phyloP scores from a whole-genome alignment of 2,329 filamentous ascomycete genomes.

The Fragosphaeria purpurea region DNA sequence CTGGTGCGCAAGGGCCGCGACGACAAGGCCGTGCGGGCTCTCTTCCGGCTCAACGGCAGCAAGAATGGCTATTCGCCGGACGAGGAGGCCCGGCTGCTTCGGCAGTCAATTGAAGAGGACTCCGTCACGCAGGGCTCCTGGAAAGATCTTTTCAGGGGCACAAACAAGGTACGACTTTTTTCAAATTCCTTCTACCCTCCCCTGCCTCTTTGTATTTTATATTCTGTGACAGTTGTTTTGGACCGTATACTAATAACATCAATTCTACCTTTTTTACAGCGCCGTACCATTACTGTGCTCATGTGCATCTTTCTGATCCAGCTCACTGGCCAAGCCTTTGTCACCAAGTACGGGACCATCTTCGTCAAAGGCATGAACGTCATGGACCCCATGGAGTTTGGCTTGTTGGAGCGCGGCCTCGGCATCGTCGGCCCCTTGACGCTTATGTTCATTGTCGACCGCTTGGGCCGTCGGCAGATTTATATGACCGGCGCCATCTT shows the following conservation, averaged over 20 bases:
- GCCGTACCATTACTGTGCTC: slow-evolving; percentile 5
- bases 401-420: slow-evolving; percentile 7
- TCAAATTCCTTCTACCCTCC: background rate
- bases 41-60: slow-evolving; percentile 8
- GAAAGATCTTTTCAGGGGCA: slow-evolving; percentile 9
- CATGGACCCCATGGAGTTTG: slow-evolving; percentile 11
- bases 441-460: slow-evolving; percentile 8
- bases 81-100: slow-evolving; percentile 10
- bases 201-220: background rate
- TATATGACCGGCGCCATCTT: slow-evolving; percentile 3
- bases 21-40: slow-evolving; percentile 3
- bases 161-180: slow-evolving; percentile 4
- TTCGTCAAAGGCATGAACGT: slow-evolving; percentile 10
- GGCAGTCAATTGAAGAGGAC: slow-evolving; percentile 3
- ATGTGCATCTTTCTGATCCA: slow-evolving; percentile 6
- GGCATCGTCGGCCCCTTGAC: slow-evolving; percentile 5
- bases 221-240: background rate
- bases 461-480: slow-evolving; percentile 8
- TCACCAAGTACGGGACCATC: slow-evolving; percentile 12
- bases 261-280: background rate
- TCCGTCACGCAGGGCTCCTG: slow-evolving; percentile 4
- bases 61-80: slow-evolving; percentile 9
- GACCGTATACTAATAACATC: background rate
- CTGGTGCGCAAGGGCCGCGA: slow-evolving; percentile 8
- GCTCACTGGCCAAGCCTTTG: slow-evolving; percentile 10